Conservation (phyloP, 345 rosid species). For the Diplotaxis tenuifolia region DNA sequence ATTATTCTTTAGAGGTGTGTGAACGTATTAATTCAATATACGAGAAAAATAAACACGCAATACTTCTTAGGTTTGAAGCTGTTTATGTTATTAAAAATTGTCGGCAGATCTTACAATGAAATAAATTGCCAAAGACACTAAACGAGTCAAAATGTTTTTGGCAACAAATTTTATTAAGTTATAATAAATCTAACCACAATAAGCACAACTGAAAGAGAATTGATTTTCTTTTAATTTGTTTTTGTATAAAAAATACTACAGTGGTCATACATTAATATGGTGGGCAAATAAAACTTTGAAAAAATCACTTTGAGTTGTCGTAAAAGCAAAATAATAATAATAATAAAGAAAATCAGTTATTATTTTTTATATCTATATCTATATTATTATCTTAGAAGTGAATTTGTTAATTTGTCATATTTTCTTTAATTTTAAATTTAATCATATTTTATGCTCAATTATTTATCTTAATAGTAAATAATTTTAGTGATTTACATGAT, state of each 20-base stretch:
- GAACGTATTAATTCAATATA: constrained; percentile 27
- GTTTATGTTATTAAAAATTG: not conserved
- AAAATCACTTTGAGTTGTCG: no score
- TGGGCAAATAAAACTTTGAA: no score
- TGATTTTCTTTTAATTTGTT: not conserved
- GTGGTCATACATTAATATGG: not conserved
- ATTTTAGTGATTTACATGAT: no score
- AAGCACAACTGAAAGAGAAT: not conserved
- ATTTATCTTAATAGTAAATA: no score
- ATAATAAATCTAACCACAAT: not conserved
- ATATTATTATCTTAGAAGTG: no score
- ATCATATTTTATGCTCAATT: no score
- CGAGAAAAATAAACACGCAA: constrained; percentile 3
- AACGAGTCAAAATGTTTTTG: not conserved
- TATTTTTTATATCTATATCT: no score
- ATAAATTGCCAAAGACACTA: not conserved
- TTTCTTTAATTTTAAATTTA: no score
- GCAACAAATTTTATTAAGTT: not conserved
- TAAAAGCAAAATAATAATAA: no score
- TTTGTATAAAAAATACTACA: not conserved
- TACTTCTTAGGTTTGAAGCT: constrained; percentile 25
- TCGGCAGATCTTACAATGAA: not conserved
- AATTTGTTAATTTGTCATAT: no score
- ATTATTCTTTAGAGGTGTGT: constrained; percentile 20
- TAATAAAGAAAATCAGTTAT: no score